phyloP scores from a whole-genome alignment of 1,284 basidiomycete genomes.

The Coriolopsis trogii region DNA sequence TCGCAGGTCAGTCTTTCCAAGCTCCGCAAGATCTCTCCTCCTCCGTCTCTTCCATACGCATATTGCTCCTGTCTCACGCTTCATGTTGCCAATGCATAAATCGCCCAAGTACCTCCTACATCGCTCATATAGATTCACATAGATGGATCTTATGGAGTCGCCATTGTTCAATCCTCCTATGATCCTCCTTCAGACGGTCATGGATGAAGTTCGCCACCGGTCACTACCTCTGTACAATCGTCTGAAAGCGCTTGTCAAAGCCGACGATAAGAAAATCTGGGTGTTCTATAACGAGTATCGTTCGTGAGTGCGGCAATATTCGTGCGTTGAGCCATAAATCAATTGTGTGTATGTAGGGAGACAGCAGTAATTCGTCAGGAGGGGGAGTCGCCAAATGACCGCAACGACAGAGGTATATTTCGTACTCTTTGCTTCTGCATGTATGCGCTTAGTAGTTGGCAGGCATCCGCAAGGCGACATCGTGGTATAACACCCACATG shows the following conservation, averaged over 20 bases:
- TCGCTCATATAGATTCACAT: slow-evolving; percentile 17
- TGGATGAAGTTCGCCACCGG: slow-evolving; percentile 95
- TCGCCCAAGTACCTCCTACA: too few species aligned
- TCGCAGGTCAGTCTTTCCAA: slow-evolving; percentile 66
- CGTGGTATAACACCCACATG: slow-evolving; percentile 86
- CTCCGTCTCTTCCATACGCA: neutral
- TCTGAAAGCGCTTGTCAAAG: slow-evolving; percentile 78
- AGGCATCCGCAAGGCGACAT: slow-evolving; percentile 85
- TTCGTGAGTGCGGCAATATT: slow-evolving; percentile 53
- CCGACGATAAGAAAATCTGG: slow-evolving; percentile 83
- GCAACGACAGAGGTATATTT: slow-evolving; percentile 83
- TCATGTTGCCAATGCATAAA: too few species aligned
- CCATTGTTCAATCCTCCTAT: slow-evolving; percentile 75
- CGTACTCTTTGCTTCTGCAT: neutral
- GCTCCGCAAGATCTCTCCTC: neutral
- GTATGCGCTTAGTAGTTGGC: slow-evolving; percentile 4
- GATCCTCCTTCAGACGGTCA: slow-evolving; percentile 92
- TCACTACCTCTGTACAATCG: slow-evolving; percentile 94
- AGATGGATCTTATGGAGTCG: slow-evolving; percentile 94
- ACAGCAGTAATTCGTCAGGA: slow-evolving; percentile 77
- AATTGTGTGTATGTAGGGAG: slow-evolving; percentile 49
- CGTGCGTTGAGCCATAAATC: slow-evolving; percentile 19
- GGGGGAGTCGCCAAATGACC: slow-evolving; percentile 85
- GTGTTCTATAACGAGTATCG: slow-evolving; percentile 93
- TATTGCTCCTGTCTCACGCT: neutral